Base-by-base conservation (phyloP, 1,139 yeast genomes). In the Kodamaea derodonti region DNA sequence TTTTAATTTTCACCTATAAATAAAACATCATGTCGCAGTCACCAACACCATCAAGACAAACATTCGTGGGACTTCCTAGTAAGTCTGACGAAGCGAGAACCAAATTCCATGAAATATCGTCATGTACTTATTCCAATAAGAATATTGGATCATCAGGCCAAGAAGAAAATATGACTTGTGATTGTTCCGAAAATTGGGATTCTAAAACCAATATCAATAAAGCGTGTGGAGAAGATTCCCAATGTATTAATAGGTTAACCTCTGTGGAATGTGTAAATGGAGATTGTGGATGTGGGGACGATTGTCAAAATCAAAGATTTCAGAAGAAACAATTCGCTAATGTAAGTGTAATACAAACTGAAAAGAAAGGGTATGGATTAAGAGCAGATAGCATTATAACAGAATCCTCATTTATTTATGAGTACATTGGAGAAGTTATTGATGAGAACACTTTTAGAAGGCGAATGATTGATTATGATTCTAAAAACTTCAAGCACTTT, bases 351-450 rank as follows among this genome's bases (percentile, higher is more conserved):
- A 79, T 92, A 41, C 74, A 76, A 45, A 88, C 97, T 0, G 88
- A 84, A 40, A 62, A 68, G 43, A 92, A 92, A 54, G 98, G 98
- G 0, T 92, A 76, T 53, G 98, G 98, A 20, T 76, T 92, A 35
- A 71, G 95, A 38, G 90, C 95, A 0, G 69, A 78, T 40, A 58
- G 54, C 4, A 65, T 61, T 29, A 68, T 92, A n/a, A 62, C 69
- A 9, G 79, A 75, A 22, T 78, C 79, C 33, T 65, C 77, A 14
- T 88, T 92, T 54, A 75, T 92, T 27, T 86, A 85, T 59, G 98
- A 92, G 59, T 92, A 92, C 60, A 78, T 85, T 37, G 98, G 98
- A 22, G 98, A 92, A 56, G 95, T 92, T 20, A 83, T 92, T 27
- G 87, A 83, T 52, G 95, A 86, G 51, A 60, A 62, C 14, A 65